phyloP scores from a whole-genome alignment of 2,329 filamentous ascomycete genomes.

The Chrysosporium queenslandicum region DNA sequence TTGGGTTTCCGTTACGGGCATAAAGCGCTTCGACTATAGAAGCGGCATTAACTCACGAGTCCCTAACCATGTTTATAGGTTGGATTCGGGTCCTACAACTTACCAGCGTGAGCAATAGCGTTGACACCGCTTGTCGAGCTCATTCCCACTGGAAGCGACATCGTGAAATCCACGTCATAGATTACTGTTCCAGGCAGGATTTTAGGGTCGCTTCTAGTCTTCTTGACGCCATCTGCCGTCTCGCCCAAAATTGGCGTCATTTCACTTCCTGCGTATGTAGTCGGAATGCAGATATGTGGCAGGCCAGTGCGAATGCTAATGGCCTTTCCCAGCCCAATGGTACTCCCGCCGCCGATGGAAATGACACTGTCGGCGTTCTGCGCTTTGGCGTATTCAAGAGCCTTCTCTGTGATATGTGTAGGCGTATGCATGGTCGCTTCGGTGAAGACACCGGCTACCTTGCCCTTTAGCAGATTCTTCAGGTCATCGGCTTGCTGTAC shows the following conservation, averaged over 20 bases:
- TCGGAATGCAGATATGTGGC: constrained; percentile 52
- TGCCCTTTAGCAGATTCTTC: constrained; percentile 36
- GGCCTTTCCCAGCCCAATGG: constrained; percentile 53
- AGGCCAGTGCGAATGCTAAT: constrained; percentile 45
- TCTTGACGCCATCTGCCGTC: constrained; percentile 49
- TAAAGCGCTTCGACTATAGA: constrained; percentile 51
- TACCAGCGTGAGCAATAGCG: constrained; percentile 54
- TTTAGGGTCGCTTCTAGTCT: constrained; percentile 47
- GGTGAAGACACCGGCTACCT: constrained; percentile 44
- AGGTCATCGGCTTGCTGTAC: constrained; percentile 39
- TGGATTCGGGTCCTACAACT: no score
- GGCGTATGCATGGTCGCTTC: constrained; percentile 57
- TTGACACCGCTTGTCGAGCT: constrained; percentile 54
- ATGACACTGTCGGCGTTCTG: constrained; percentile 46
- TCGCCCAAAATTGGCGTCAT: constrained; percentile 58
- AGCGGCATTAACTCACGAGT: background rate
- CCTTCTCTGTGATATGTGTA: constrained; percentile 47
- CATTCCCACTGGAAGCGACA: constrained; percentile 46
- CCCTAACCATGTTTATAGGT: background rate
- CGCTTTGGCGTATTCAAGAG: constrained; percentile 39
- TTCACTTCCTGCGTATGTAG: constrained; percentile 53
- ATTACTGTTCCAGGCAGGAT: constrained; percentile 53
- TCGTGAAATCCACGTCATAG: constrained; percentile 55
- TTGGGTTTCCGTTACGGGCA: constrained; percentile 51
- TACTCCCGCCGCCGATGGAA: constrained; percentile 54